Percentiles rank a stretch among this genome's conserved stretches.
Conservation (phyloP, 2,329 filamentous ascomycete genomes). For the Cercospora canescens region DNA sequence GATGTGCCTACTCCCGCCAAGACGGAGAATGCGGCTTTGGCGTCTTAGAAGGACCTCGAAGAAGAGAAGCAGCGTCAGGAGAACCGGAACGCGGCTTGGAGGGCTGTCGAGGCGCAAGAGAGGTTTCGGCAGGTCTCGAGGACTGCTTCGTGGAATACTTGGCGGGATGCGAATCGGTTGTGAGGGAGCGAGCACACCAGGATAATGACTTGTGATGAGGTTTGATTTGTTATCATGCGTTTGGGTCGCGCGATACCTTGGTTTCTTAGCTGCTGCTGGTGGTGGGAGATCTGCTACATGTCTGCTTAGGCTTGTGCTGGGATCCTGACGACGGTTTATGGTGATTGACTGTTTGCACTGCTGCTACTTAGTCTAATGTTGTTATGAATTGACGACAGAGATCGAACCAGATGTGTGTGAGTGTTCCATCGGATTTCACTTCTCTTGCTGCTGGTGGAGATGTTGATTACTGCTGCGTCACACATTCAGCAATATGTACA, state of each 20-base stretch:
- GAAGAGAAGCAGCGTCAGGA: constrained; percentile 8
- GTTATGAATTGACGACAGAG: not conserved
- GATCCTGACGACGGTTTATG: not conserved
- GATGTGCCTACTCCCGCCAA: constrained; percentile 13
- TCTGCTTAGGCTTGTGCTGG: not conserved
- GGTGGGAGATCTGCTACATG: not conserved
- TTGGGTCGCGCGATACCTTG: constrained; percentile 3
- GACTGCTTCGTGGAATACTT: constrained; percentile 10
- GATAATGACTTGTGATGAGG: not conserved
- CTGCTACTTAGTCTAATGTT: not conserved
- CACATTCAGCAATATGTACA: too few relatives aligned
- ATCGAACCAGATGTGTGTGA: not conserved
- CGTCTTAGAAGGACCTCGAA: constrained; percentile 21
- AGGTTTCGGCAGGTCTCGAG: not conserved
- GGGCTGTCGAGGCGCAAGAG: constrained; percentile 6
- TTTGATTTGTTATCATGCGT: not conserved
- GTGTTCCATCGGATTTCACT: not conserved
- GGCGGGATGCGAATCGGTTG: constrained; percentile 11
- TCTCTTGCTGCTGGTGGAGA: too few relatives aligned
- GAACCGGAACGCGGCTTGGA: constrained; percentile 4
- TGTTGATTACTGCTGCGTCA: too few relatives aligned
- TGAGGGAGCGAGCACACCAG: not conserved
- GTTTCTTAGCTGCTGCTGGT: not conserved
- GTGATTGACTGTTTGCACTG: not conserved
- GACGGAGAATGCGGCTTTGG: constrained; percentile 22